Evolutionary conservation across 1,139 yeast species (phyloP).

Genomic region (Lipomyces yarrowii): DNA sequence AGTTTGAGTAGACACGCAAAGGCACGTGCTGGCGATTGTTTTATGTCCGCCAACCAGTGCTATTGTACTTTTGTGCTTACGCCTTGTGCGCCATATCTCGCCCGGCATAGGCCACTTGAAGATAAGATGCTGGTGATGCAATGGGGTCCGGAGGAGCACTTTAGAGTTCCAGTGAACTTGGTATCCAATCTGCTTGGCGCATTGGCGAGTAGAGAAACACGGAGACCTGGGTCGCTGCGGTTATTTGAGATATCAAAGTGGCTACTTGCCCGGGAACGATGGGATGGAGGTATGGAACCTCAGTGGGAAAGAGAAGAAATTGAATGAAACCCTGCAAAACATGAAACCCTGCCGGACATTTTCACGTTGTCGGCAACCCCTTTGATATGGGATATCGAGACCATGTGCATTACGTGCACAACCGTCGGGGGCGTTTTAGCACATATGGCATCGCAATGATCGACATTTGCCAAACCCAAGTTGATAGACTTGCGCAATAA

Average conservation of each 20-base stretch:
- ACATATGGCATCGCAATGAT: no score
- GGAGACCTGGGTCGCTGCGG: slow-evolving; percentile 10
- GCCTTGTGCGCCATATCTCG: slow-evolving; percentile 12
- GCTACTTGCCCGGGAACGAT: slow-evolving; percentile 13
- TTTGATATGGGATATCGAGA: no score
- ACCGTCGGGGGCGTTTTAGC: no score
- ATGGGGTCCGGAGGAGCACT: slow-evolving; percentile 20
- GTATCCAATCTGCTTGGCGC: slow-evolving; percentile 5
- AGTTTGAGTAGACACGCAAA: background rate
- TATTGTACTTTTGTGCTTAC: slow-evolving; percentile 15
- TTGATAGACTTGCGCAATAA: no score
- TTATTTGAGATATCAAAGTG: slow-evolving; percentile 8
- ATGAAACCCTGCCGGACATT: background rate
- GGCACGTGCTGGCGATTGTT: background rate
- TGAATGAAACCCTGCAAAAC: background rate
- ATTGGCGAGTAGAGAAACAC: background rate
- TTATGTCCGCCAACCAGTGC: background rate
- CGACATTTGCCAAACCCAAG: no score
- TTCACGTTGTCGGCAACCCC: no score
- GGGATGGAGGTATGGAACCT: slow-evolving; percentile 19
- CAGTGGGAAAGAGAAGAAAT: slow-evolving; percentile 14
- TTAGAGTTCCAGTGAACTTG: slow-evolving; percentile 11
- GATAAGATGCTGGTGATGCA: slow-evolving; percentile 17
- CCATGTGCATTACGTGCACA: no score
- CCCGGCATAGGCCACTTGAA: slow-evolving; percentile 11